A percentile compares a stretch with the other conserved stretches of the same genome.
Evolutionary conservation across 768 basidiomycete species (phyloP).

Genomic region (Roridomyces roridus): DNA sequence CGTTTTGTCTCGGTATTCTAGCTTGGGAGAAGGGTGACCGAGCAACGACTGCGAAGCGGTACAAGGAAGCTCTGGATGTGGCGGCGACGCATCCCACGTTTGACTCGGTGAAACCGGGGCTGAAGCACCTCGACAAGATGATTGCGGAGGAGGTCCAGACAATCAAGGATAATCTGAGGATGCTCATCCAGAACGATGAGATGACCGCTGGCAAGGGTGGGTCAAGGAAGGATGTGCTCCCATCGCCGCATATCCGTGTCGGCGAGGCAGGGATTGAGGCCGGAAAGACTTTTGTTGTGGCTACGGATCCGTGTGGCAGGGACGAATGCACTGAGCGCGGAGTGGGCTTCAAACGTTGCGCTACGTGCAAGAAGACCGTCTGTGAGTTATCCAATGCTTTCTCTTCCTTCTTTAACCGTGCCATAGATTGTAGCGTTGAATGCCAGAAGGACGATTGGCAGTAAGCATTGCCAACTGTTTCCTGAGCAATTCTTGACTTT

Average conservation of each 20-base stretch:
- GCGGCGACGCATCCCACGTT: slow-evolving; percentile 33
- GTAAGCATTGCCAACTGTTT: slow-evolving; percentile 31
- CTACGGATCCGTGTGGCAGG: slow-evolving; percentile 35
- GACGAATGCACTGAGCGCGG: slow-evolving; percentile 32
- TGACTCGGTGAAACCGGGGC: slow-evolving; percentile 10
- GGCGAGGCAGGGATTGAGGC: slow-evolving; percentile 22
- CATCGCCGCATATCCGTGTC: slow-evolving; percentile 24
- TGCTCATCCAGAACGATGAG: slow-evolving; percentile 31
- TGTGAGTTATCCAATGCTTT: slow-evolving; percentile 28
- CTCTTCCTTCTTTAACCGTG: not conserved
- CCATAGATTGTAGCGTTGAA: slow-evolving; percentile 31
- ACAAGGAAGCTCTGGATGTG: slow-evolving; percentile 36
- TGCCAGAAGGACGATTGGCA: slow-evolving; percentile 35
- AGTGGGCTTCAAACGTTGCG: slow-evolving; percentile 33
- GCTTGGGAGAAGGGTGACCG: slow-evolving; percentile 40
- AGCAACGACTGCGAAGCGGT: slow-evolving; percentile 38
- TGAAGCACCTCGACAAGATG: slow-evolving; percentile 30
- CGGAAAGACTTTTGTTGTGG: slow-evolving; percentile 28
- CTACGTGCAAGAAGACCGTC: slow-evolving; percentile 29
- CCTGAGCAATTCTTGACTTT: slow-evolving; percentile 18
- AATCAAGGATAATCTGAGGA: slow-evolving; percentile 30
- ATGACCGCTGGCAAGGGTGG: slow-evolving; percentile 24
- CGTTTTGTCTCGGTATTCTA: slow-evolving; percentile 35
- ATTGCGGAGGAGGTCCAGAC: slow-evolving; percentile 28
- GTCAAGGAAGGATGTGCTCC: slow-evolving; percentile 30